Evolutionary conservation across 140 eudicot genomes (phyloP).

Genomic region (Ambrosia hybrid): DNA sequence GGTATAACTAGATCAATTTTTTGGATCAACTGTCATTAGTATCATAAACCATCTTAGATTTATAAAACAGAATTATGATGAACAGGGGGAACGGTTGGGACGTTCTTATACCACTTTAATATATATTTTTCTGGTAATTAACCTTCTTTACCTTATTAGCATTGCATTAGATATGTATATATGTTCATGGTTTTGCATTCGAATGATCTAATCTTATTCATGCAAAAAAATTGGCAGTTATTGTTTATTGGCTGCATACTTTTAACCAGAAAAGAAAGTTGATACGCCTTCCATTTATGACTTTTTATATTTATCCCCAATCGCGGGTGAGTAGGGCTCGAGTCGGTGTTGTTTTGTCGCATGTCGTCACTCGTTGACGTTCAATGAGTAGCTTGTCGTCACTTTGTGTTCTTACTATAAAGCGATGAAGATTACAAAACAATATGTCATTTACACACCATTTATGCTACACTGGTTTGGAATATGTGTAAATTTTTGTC

Average conservation of each 20-base stretch:
- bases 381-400: slow-evolving; percentile 18
- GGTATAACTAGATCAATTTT: background rate
- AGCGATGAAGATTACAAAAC: no score
- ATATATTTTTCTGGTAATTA: background rate
- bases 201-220: slow-evolving; percentile 8
- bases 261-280: background rate
- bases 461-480: background rate
- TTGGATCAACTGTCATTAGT: background rate
- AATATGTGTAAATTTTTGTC: background rate
- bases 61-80: background rate
- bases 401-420: background rate
- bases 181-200: background rate
- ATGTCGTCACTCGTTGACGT: slow-evolving; percentile 21
- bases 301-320: slow-evolving; percentile 1
- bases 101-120: background rate
- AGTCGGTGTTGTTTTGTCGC: slow-evolving; percentile 4
- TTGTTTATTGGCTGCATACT: background rate
- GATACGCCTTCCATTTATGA: slow-evolving; percentile 3
- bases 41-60: background rate
- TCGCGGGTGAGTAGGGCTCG: background rate
- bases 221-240: slow-evolving; percentile 10
- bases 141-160: background rate
- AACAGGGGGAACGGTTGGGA: background rate
- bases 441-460: no score
- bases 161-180: background rate